phyloP scores from a whole-genome alignment of 1,284 basidiomycete genomes.

The Ustilago crameri region DNA sequence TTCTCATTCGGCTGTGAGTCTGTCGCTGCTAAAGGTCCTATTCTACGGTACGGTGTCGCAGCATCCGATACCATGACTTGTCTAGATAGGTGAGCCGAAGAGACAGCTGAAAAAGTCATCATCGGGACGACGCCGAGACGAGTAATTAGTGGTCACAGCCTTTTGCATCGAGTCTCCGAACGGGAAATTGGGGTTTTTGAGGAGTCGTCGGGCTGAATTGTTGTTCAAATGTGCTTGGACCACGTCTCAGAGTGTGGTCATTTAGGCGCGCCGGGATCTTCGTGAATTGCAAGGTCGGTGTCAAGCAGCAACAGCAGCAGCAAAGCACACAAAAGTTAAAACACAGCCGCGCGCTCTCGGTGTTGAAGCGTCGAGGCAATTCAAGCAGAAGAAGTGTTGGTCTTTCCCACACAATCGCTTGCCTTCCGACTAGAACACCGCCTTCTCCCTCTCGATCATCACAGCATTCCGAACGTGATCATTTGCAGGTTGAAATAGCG shows the following conservation, averaged over 20 bases:
- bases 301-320: conserved; percentile 3
- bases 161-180: no score
- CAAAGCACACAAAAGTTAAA: background rate
- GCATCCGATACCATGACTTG: no score
- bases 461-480: background rate
- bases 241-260: background rate
- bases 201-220: no score
- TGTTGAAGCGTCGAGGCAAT: conserved; percentile 1
- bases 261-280: conserved; percentile 17
- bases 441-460: background rate
- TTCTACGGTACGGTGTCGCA: no score
- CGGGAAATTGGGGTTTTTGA: conserved; percentile 2
- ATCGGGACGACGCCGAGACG: conserved; percentile 2
- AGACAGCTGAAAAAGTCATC: background rate
- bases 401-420: conserved; percentile 7
- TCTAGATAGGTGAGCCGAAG: background rate
- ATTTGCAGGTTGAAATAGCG: background rate
- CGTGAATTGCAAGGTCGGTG: background rate
- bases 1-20: no score
- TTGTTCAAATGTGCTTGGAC: conserved; percentile 14
- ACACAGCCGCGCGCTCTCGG: background rate
- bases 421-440: background rate
- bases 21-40: no score
- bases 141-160: background rate
- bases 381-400: conserved; percentile 2